These are phyloP conservation scores for Eucalyptus sp. DNA, from an alignment of 345 rosid species.

Conservation along the genomic window DNA sequence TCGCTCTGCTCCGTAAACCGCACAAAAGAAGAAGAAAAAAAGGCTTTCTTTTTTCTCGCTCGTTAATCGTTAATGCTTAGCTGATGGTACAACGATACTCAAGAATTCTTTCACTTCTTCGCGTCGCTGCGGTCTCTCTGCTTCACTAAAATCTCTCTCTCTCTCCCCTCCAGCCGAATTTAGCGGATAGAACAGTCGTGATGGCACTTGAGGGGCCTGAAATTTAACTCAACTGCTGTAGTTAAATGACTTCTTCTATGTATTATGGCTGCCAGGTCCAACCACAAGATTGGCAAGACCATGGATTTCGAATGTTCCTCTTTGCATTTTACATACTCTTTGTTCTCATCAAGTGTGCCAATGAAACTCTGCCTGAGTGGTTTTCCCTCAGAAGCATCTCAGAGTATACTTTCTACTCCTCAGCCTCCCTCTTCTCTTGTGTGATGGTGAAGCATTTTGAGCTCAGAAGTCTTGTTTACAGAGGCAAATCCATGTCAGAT, in stretches of 20 bases:
- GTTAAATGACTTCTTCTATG: background rate
- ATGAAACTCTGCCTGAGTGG: background rate
- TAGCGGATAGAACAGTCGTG: background rate
- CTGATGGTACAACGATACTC: no score
- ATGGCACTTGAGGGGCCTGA: background rate
- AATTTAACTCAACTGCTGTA: background rate
- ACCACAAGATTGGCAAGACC: background rate
- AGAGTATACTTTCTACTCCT: background rate
- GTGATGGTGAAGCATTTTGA: background rate
- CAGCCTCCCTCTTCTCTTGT: background rate
- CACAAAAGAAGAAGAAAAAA: no score
- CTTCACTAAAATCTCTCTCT: no score
- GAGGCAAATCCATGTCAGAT: background rate
- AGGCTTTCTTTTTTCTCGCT: no score
- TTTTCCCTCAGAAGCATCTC: background rate
- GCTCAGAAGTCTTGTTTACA: background rate
- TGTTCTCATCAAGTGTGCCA: background rate
- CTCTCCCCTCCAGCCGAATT: no score
- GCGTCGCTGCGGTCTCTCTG: no score
- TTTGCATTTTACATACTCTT: background rate
- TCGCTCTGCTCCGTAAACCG: no score
- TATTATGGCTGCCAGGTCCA: background rate
- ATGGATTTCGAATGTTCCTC: background rate
- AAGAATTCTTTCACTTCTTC: no score
- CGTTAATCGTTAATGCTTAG: no score